phyloP scores from a whole-genome alignment of 768 basidiomycete genomes.

The Tricholoma furcatifolium region DNA sequence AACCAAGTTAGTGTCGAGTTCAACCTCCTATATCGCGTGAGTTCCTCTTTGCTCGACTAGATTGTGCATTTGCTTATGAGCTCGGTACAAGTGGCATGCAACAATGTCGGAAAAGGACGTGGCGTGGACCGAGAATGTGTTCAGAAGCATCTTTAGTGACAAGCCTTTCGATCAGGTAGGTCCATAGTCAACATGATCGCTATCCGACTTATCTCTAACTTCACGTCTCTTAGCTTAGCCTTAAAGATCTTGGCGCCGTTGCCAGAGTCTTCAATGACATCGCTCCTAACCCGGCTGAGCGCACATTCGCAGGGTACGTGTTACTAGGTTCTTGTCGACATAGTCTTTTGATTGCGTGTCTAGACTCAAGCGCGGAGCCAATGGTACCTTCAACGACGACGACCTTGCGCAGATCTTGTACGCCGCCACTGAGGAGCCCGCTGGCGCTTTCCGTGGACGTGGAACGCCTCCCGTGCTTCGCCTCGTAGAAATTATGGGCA shows the following conservation, averaged over 20 bases:
- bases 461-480: constrained; percentile 46
- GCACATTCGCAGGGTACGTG: constrained; percentile 48
- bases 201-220: background rate
- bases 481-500: constrained; percentile 55
- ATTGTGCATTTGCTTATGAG: too few relatives aligned
- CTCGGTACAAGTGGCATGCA: constrained; percentile 72
- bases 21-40: constrained; percentile 46
- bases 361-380: constrained; percentile 43
- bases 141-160: constrained; percentile 38
- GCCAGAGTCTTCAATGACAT: constrained; percentile 17
- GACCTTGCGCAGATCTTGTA: constrained; percentile 49
- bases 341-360: background rate
- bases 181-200: too few relatives aligned
- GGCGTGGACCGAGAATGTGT: constrained; percentile 47
- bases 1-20: constrained; percentile 73
- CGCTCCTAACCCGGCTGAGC: constrained; percentile 27
- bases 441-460: constrained; percentile 47
- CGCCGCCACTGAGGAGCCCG: constrained; percentile 42
- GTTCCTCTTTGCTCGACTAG: too few relatives aligned
- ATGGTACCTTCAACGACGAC: constrained; percentile 51
- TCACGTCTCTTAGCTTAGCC: constrained; percentile 18
- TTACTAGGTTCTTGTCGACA: background rate
- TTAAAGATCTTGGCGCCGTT: constrained; percentile 24
- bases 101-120: constrained; percentile 47
- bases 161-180: constrained; percentile 36